A percentile compares a stretch with the other conserved stretches of the same genome.
phyloP scores from a whole-genome alignment of 2,329 filamentous ascomycete species.

The Sporothrix schenckii region DNA sequence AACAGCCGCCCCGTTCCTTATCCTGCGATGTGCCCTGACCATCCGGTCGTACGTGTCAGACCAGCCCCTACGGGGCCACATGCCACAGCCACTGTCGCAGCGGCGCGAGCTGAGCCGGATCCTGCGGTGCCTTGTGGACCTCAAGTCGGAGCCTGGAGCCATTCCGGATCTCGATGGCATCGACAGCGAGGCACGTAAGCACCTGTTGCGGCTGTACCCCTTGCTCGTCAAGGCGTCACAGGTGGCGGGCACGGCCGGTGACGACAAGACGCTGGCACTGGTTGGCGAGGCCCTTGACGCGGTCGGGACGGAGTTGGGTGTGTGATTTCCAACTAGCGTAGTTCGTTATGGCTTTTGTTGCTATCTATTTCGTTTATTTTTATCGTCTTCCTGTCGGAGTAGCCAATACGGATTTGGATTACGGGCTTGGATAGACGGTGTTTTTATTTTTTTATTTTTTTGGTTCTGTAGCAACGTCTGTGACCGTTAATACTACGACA shows the following conservation, averaged over 20 bases:
- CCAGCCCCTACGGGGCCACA: slow-evolving; percentile 82
- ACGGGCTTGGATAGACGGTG: neutral
- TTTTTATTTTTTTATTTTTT: neutral
- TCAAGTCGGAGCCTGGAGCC: slow-evolving; percentile 70
- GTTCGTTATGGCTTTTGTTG: no score
- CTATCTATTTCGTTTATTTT: neutral
- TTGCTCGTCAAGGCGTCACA: slow-evolving; percentile 67
- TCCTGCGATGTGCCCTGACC: slow-evolving; percentile 77
- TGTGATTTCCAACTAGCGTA: slow-evolving; percentile 17
- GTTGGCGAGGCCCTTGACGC: slow-evolving; percentile 64
- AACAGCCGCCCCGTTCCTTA: slow-evolving; percentile 76
- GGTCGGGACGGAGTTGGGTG: slow-evolving; percentile 60
- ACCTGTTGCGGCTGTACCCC: slow-evolving; percentile 80
- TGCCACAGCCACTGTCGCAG: slow-evolving; percentile 84
- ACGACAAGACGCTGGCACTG: slow-evolving; percentile 61
- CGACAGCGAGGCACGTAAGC: slow-evolving; percentile 66
- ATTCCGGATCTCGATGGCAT: slow-evolving; percentile 61
- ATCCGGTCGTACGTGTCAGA: slow-evolving; percentile 87
- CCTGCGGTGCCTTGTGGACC: slow-evolving; percentile 64
- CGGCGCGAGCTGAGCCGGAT: slow-evolving; percentile 76
- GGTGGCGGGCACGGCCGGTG: slow-evolving; percentile 60
- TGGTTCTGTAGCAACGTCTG: neutral
- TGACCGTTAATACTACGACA: neutral
- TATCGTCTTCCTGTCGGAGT: no score
- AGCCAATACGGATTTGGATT: neutral